Evolutionary conservation across 1,139 yeast species (phyloP).

Genomic region (Magnusiomyces sp.): DNA sequence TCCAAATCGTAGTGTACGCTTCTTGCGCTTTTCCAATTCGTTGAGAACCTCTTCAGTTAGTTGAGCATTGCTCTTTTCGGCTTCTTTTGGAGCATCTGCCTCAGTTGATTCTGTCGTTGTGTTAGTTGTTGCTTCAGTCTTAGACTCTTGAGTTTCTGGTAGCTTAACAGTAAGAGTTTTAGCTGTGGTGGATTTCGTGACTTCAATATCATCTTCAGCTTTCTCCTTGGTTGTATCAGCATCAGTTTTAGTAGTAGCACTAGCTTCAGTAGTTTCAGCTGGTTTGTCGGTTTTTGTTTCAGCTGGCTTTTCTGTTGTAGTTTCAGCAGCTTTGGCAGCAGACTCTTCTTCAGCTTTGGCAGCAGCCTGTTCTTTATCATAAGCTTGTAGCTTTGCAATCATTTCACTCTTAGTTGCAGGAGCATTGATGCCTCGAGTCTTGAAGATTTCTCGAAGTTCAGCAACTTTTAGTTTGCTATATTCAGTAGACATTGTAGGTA

Average conservation of each 20-base stretch:
- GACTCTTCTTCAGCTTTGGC: constrained; percentile 18
- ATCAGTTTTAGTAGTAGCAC: constrained; percentile 7
- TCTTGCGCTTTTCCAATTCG: constrained; percentile 56
- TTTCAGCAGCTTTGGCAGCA: constrained; percentile 8
- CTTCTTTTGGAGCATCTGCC: constrained; percentile 13
- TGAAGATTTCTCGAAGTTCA: constrained; percentile 73
- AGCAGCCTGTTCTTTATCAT: constrained; percentile 23
- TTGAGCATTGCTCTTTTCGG: constrained; percentile 1
- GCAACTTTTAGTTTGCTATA: constrained; percentile 60
- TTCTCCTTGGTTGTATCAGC: background rate
- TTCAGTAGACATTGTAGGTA: background rate
- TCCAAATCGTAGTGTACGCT: constrained; percentile 73
- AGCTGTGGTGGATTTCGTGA: background rate
- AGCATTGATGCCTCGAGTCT: constrained; percentile 55
- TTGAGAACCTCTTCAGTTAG: constrained; percentile 48
- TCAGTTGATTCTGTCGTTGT: constrained; percentile 17
- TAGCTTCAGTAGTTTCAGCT: constrained; percentile 13
- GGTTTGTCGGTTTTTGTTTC: constrained; percentile 17
- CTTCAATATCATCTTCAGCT: background rate
- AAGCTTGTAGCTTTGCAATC: constrained; percentile 50
- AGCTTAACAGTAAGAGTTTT: constrained; percentile 9
- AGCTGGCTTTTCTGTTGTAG: constrained; percentile 7
- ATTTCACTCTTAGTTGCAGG: constrained; percentile 84
- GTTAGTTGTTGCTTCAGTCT: constrained; percentile 17
- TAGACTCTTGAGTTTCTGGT: constrained; percentile 15